A percentile compares a stretch with the other conserved stretches of the same genome.
phyloP scores from a whole-genome alignment of 1,284 basidiomycete genomes.

The Ustilago trichophora region DNA sequence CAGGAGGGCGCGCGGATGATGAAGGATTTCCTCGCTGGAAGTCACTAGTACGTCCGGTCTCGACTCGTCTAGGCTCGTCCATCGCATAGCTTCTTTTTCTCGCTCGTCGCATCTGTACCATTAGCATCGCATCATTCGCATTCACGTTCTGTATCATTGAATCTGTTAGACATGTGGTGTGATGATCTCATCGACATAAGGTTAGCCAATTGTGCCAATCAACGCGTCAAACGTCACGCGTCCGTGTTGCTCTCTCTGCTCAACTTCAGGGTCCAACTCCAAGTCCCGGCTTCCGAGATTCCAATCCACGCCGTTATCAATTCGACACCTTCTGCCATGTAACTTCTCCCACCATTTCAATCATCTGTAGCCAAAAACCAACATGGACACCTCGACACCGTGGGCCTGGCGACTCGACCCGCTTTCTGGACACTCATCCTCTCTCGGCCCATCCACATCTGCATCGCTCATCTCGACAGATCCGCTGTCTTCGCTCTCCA shows the following conservation, averaged over 20 bases:
- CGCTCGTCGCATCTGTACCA: too few relatives aligned
- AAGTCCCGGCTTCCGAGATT: conserved; percentile 4
- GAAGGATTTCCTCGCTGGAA: conserved; percentile 43
- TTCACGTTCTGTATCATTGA: too few relatives aligned
- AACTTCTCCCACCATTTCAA: too few relatives aligned
- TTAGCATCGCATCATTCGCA: conserved; percentile 1
- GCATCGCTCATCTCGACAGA: neutral
- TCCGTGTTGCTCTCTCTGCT: conserved; percentile 10
- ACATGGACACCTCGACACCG: conserved; percentile 5
- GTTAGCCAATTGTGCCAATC: too few relatives aligned
- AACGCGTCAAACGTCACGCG: conserved; percentile 19
- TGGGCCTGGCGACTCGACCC: conserved; percentile 34
- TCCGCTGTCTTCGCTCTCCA: conserved; percentile 21
- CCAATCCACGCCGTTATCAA: too few relatives aligned
- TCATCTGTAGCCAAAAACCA: too few relatives aligned
- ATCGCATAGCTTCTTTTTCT: too few relatives aligned
- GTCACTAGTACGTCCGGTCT: conserved; percentile 11
- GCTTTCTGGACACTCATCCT: conserved; percentile 5
- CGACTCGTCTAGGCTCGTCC: too few relatives aligned
- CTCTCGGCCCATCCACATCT: conserved; percentile 14
- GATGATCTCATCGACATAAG: too few relatives aligned
- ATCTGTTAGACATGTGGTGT: too few relatives aligned
- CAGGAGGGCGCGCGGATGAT: conserved; percentile 48
- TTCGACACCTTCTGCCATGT: too few relatives aligned
- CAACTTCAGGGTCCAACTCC: conserved; percentile 10